Evolutionary conservation across 1,139 yeast species (phyloP), one percentile per base, ranked within the genome.

Genomic region (Yamadazyma membranifaciens): DNA sequence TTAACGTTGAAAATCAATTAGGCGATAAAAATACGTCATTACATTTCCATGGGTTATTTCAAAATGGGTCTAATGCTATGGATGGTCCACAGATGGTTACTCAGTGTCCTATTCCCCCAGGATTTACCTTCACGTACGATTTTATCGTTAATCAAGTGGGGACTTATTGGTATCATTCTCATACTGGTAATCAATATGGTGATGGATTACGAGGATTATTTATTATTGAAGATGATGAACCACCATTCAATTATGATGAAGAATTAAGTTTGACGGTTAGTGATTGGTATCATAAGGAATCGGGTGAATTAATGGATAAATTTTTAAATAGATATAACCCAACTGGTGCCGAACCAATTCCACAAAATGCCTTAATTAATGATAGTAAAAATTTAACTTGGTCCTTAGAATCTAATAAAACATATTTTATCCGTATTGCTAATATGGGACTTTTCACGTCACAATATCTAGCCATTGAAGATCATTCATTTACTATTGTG

Each of bases 331-430:
- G 84, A 48, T 83, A 75, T 67, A 91, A 91, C 64, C 98, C 98
- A 35, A 87, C 96, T 5, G 98, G 98, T 49, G 96, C 97, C 28
- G 98, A 91, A 64, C 98, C 98, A 33, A 80, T 91, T 52, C 98
- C 98, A 2, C 81, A 84, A 54, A 81, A 81, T 57, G 59, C 85
- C 50, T 68, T 88, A 54, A 75, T 88, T 63, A 89, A 91, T 67
- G 88, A 89, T 57, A 80, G 94, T 6, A 78, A 73, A 58, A 83
- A 85, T 61, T 69, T 70, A 44, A 78, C 88, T 13, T 79, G 89
- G 80, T 49, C 65, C 9, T 94, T 91, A 34, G 56, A 82, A 63
- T 94, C 96, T 4, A 78, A 81, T 60, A 87, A 80, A 31, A 89
- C 96, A 9, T 91, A 91, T 60, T 68, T 86, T 53, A 51, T 91